Conservation (phyloP, 176 grass and related monocot genomes). For the Miscanthus lutarioriparius region DNA sequence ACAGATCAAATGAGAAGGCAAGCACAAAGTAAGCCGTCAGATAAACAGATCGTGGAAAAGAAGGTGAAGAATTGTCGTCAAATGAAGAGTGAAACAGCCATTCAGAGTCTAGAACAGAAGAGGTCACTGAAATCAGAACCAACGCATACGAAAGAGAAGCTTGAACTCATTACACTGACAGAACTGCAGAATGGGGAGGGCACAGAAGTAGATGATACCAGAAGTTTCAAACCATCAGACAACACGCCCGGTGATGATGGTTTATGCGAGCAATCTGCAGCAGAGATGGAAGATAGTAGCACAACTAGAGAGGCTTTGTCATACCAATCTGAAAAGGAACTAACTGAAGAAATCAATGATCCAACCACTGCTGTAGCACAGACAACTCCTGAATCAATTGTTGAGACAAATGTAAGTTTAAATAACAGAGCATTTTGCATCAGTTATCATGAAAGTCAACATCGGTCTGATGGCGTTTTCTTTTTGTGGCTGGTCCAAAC, state of each 20-base stretch:
- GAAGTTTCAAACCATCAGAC: neutral
- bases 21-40: slow-evolving; percentile 31
- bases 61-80: slow-evolving; percentile 18
- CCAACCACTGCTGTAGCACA: slow-evolving; percentile 2
- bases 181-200: neutral
- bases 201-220: neutral
- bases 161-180: neutral
- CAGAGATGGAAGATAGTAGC: neutral
- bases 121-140: slow-evolving; percentile 28
- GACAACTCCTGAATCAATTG: neutral
- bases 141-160: slow-evolving; percentile 20
- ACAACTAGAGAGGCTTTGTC: neutral
- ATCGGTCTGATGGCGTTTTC: neutral
- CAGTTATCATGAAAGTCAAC: slow-evolving; percentile 6
- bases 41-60: slow-evolving; percentile 26
- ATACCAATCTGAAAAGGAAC: slow-evolving; percentile 16
- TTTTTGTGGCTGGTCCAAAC: neutral
- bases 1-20: slow-evolving; percentile 28
- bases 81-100: slow-evolving; percentile 7
- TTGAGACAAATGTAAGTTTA: slow-evolving; percentile 47
- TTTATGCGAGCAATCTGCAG: neutral
- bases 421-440: neutral
- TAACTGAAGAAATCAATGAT: slow-evolving; percentile 21
- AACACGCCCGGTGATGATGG: neutral
- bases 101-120: slow-evolving; percentile 25